Percentiles rank a stretch among this genome's conserved stretches.
Conservation (phyloP, 2,329 filamentous ascomycete species). For the Stromatinia cepivora region DNA sequence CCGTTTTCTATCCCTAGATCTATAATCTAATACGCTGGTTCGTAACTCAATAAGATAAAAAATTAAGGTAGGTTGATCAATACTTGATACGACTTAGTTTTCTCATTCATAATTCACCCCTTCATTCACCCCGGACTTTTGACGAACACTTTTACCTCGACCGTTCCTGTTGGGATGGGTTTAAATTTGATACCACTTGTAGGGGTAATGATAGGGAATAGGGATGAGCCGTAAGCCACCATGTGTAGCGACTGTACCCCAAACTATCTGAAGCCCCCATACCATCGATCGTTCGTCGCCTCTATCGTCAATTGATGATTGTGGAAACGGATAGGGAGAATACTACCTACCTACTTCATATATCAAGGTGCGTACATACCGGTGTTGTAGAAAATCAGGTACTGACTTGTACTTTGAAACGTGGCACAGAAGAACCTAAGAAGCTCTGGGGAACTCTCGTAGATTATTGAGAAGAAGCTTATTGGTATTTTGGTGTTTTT, state of each 20-base stretch:
- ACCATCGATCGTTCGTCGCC: conserved; percentile 6
- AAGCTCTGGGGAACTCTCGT: not conserved
- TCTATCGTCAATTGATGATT: not conserved
- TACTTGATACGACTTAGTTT: not conserved
- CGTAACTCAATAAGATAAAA: not conserved
- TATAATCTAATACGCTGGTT: not conserved
- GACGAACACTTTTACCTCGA: not conserved
- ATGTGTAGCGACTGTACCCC: conserved; percentile 11
- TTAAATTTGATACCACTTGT: not conserved
- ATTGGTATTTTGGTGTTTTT: not conserved
- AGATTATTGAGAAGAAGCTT: not conserved
- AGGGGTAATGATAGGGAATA: conserved; percentile 16
- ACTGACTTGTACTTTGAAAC: not conserved
- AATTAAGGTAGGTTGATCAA: conserved; percentile 3
- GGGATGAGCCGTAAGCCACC: not conserved
- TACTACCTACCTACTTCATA: not conserved
- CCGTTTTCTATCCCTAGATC: not conserved
- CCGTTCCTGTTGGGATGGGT: not conserved
- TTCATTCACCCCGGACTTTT: conserved; percentile 3
- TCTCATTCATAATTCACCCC: not conserved
- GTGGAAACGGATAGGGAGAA: conserved; percentile 2
- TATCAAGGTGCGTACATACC: not conserved
- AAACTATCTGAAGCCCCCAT: not conserved
- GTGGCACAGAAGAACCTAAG: conserved; percentile 9
- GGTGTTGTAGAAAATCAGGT: not conserved